Percentiles rank a stretch among this genome's conserved stretches.
These are phyloP conservation scores for Eustoma russellianum DNA, from an alignment of 257 asterid species.

Conservation along the genomic window DNA sequence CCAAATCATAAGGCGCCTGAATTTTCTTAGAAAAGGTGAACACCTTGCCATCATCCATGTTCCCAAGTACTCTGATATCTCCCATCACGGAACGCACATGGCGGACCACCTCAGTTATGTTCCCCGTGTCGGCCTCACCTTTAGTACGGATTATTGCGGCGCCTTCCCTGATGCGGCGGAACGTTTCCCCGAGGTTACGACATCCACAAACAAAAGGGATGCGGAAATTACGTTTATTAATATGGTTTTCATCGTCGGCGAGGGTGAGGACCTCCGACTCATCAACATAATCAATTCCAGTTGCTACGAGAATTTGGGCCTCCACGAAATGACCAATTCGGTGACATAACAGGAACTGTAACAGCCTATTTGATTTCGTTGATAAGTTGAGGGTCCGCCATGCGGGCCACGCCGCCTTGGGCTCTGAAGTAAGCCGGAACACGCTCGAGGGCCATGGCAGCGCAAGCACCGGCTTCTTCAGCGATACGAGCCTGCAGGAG, in stretches of 20 bases:
- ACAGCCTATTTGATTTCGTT: conserved; percentile 79
- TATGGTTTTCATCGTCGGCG: conserved; percentile 72
- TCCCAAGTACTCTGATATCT: conserved; percentile 60
- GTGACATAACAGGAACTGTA: conserved; percentile 78
- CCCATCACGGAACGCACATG: conserved; percentile 82
- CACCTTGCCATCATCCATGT: conserved; percentile 81
- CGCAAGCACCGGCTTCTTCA: conserved; percentile 88
- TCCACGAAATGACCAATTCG: conserved; percentile 80
- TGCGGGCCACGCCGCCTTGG: conserved; percentile 84
- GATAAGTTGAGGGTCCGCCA: conserved; percentile 77
- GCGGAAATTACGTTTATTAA: conserved; percentile 77
- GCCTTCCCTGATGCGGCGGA: conserved; percentile 77
- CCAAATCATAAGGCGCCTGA: conserved; percentile 65
- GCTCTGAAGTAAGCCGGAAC: conserved; percentile 87
- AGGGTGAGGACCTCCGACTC: conserved; percentile 75
- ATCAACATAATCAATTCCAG: conserved; percentile 71
- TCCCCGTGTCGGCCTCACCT: conserved; percentile 87
- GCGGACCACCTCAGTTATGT: conserved; percentile 76
- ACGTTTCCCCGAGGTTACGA: conserved; percentile 84
- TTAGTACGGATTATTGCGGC: conserved; percentile 89
- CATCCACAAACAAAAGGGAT: conserved; percentile 91
- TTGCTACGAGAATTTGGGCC: conserved; percentile 78
- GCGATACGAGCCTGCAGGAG: conserved; percentile 72
- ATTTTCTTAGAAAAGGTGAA: conserved; percentile 70
- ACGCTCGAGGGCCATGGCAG: conserved; percentile 88